phyloP scores from a whole-genome alignment of 2,329 filamentous ascomycete genomes.

The Verticillium albo-atrum region DNA sequence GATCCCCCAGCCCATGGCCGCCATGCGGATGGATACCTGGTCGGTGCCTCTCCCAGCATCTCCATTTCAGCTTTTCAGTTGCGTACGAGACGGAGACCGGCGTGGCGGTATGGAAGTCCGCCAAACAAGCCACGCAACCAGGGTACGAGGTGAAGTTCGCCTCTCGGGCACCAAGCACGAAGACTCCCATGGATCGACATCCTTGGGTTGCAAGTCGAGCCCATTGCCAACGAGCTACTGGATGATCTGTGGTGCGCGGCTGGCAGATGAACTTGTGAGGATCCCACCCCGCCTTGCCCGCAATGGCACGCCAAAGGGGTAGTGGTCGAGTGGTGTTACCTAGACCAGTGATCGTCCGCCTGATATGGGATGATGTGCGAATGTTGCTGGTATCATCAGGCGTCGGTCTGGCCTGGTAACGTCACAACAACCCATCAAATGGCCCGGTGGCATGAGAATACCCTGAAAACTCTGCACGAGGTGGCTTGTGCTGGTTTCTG shows the following conservation, averaged over 20 bases:
- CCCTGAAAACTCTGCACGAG: background rate
- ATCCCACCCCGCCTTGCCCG: background rate
- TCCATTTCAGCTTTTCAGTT: background rate
- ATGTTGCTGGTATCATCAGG: background rate
- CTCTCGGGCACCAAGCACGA: background rate
- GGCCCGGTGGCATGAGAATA: background rate
- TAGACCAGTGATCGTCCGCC: background rate
- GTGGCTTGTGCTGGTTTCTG: background rate
- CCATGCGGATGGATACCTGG: background rate
- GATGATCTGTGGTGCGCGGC: no score
- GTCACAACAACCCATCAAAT: background rate
- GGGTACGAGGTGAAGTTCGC: background rate
- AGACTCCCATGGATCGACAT: no score
- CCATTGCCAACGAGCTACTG: no score
- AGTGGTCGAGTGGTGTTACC: background rate
- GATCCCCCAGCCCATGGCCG: conserved; percentile 9
- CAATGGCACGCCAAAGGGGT: background rate
- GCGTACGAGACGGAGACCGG: background rate
- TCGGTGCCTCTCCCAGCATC: background rate
- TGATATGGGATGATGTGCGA: background rate
- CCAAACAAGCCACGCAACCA: background rate
- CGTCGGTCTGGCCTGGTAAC: background rate
- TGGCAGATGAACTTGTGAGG: background rate
- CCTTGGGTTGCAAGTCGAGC: no score
- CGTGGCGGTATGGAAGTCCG: background rate